These are phyloP conservation scores for Salvia splendens DNA, from an alignment of 257 asterid species.

Conservation along the genomic window DNA sequence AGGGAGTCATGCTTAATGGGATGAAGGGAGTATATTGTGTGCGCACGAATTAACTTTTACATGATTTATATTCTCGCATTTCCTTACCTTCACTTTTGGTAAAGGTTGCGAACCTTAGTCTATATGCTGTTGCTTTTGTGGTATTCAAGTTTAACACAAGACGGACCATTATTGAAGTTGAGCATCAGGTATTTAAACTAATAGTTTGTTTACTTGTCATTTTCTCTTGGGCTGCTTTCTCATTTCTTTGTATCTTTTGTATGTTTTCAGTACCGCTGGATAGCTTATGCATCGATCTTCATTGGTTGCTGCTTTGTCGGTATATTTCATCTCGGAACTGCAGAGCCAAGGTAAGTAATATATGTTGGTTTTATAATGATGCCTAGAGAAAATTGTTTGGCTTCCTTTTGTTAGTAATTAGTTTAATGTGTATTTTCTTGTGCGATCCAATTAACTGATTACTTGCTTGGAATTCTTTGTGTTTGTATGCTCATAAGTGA, in stretches of 20 bases:
- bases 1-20: too few relatives aligned
- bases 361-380: slow-evolving; percentile 23
- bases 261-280: slow-evolving; percentile 76
- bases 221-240: slow-evolving; percentile 25
- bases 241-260: slow-evolving; percentile 22
- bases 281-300: slow-evolving; percentile 74
- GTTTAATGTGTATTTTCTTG: slow-evolving; percentile 15
- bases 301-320: slow-evolving; percentile 79
- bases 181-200: slow-evolving; percentile 58
- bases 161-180: slow-evolving; percentile 49
- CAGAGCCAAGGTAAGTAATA: slow-evolving; percentile 76
- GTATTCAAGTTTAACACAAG: slow-evolving; percentile 57
- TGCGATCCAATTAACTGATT: not conserved
- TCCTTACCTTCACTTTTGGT: slow-evolving; percentile 11
- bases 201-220: slow-evolving; percentile 5
- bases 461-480: too few relatives aligned
- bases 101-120: slow-evolving; percentile 88
- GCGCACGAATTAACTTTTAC: too few relatives aligned
- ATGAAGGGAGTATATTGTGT: not conserved
- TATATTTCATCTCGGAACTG: slow-evolving; percentile 73
- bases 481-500: too few relatives aligned
- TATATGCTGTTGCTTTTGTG: slow-evolving; percentile 75
- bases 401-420: not conserved
- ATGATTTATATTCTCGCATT: too few relatives aligned
- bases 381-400: slow-evolving; percentile 9